phyloP scores from a whole-genome alignment of 768 basidiomycete species.

The Pleurotus salmoneostramineus region DNA sequence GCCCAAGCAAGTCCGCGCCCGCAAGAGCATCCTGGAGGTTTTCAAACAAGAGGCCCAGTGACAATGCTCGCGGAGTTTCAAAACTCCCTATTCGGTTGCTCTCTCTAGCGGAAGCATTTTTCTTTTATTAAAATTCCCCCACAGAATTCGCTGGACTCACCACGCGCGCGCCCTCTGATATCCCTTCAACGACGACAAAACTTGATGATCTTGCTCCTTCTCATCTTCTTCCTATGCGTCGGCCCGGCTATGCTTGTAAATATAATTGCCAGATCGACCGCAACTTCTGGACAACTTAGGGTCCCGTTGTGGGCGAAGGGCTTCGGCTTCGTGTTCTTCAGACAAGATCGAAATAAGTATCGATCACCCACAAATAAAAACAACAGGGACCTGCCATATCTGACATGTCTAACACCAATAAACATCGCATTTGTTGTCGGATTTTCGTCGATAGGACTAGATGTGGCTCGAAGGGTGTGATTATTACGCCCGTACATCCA shows the following conservation, averaged over 20 bases:
- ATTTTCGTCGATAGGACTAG: not conserved
- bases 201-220: too few species aligned
- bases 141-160: too few species aligned
- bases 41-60: too few species aligned
- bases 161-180: too few species aligned
- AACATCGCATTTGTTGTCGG: not conserved
- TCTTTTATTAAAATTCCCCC: not conserved
- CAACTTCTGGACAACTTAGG: not conserved
- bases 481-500: not conserved
- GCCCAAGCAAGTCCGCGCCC: not conserved
- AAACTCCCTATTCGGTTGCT: not conserved
- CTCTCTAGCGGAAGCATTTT: conserved; percentile 2
- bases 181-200: too few species aligned
- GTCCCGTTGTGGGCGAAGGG: not conserved
- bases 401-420: not conserved
- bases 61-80: not conserved
- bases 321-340: not conserved
- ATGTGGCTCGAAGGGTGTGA: not conserved
- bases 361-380: conserved; percentile 4
- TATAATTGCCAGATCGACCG: not conserved
- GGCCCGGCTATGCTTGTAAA: not conserved
- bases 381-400: conserved; percentile 2
- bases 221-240: not conserved
- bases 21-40: not conserved
- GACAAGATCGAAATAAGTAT: not conserved